Evolutionary conservation across 1,284 basidiomycete species (phyloP).

Genomic region (Apiotrichum gracile): DNA sequence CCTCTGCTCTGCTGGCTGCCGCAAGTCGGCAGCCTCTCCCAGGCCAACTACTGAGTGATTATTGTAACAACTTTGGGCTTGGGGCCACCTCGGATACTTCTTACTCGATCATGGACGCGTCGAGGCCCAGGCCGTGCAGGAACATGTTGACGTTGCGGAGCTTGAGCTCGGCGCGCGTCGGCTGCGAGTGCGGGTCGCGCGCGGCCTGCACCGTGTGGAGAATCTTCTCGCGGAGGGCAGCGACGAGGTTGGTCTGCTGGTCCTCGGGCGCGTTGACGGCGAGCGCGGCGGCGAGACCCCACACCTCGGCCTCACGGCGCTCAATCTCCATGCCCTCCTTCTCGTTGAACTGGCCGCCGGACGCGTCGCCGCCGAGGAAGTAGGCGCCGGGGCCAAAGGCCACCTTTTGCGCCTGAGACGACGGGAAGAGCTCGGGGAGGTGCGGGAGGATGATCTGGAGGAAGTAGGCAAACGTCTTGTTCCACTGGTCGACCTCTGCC

Average conservation of each 20-base stretch:
- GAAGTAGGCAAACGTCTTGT: constrained; percentile 74
- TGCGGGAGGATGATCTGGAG: constrained; percentile 71
- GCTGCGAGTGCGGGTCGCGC: constrained; percentile 29
- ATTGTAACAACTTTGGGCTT: no score
- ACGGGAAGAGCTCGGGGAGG: constrained; percentile 80
- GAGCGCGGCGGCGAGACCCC: constrained; percentile 58
- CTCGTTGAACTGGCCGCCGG: constrained; percentile 54
- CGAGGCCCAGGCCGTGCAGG: constrained; percentile 43
- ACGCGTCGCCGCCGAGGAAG: constrained; percentile 33
- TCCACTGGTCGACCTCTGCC: constrained; percentile 82
- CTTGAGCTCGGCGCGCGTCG: constrained; percentile 40
- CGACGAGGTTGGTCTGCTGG: constrained; percentile 77
- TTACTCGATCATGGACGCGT: constrained; percentile 36
- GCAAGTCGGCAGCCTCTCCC: no score
- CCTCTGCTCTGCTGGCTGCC: no score
- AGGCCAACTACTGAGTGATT: no score
- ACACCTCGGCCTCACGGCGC: constrained; percentile 46
- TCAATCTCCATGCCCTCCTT: constrained; percentile 59
- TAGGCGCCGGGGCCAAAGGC: constrained; percentile 52
- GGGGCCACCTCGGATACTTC: no score
- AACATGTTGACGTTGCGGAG: constrained; percentile 48
- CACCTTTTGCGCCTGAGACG: constrained; percentile 61
- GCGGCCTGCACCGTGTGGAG: constrained; percentile 45
- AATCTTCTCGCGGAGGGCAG: constrained; percentile 75
- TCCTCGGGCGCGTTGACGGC: constrained; percentile 78